These are phyloP conservation scores for Debaryomycetaceae sp. DNA, from an alignment of 1,139 yeast species.

Conservation along the genomic window DNA sequence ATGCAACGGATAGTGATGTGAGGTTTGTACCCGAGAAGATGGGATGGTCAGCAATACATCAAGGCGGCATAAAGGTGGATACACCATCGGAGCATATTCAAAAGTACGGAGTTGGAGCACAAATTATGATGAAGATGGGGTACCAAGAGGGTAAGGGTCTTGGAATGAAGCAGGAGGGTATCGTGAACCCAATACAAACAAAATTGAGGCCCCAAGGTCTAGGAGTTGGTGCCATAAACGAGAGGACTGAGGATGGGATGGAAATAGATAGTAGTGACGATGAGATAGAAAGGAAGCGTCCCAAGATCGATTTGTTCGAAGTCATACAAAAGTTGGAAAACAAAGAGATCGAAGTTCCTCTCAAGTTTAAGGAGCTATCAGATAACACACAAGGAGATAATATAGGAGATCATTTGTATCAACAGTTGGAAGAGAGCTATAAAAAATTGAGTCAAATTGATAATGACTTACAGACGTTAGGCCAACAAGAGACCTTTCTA, in stretches of 20 bases:
- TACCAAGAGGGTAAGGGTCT: constrained; percentile 79
- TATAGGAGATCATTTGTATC: constrained; percentile 7
- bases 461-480: constrained; percentile 14
- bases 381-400: constrained; percentile 10
- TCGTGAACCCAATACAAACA: constrained; percentile 73
- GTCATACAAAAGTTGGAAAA: constrained; percentile 25
- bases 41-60: background rate
- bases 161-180: constrained; percentile 70
- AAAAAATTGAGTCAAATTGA: constrained; percentile 13
- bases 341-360: constrained; percentile 27
- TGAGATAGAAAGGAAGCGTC: constrained; percentile 7
- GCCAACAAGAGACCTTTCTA: constrained; percentile 17
- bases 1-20: background rate
- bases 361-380: constrained; percentile 19
- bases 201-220: constrained; percentile 60
- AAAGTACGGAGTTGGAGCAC: constrained; percentile 83
- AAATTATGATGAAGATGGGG: constrained; percentile 80
- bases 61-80: background rate
- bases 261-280: constrained; percentile 14
- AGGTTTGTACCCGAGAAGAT: background rate
- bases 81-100: constrained; percentile 4
- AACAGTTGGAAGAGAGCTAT: constrained; percentile 6
- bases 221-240: constrained; percentile 68
- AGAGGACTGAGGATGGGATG: constrained; percentile 18
- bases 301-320: constrained; percentile 17